A percentile compares a stretch with the other conserved stretches of the same genome.
These are phyloP conservation scores for Serendipita indica DNA, from an alignment of 768 basidiomycete species.

Conservation along the genomic window DNA sequence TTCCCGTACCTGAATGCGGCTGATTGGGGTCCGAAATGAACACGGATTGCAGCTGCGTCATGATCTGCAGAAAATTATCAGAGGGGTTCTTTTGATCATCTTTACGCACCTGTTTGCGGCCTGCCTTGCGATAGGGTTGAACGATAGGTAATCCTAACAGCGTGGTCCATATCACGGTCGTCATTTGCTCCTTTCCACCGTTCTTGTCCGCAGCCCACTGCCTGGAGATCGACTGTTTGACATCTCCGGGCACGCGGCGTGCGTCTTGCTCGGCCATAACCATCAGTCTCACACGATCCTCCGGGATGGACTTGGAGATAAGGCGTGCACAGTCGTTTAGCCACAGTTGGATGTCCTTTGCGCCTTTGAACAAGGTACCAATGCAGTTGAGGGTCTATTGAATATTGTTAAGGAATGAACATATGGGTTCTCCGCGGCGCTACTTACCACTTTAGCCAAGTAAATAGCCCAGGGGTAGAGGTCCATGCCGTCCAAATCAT, in stretches of 20 bases:
- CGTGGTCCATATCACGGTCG: constrained; percentile 90
- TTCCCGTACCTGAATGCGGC: constrained; percentile 43
- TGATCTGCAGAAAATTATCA: constrained; percentile 27
- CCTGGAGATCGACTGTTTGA: constrained; percentile 13
- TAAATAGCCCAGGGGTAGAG: constrained; percentile 64
- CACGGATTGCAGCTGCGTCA: constrained; percentile 72
- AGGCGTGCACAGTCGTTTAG: constrained; percentile 68
- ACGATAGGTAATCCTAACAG: constrained; percentile 90
- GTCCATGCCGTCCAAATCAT: constrained; percentile 56
- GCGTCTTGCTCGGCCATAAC: constrained; percentile 20
- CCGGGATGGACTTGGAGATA: constrained; percentile 75
- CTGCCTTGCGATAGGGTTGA: constrained; percentile 81
- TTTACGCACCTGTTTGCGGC: constrained; percentile 45
- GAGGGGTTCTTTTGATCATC: background rate
- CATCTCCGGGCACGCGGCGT: constrained; percentile 12
- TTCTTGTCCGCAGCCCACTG: constrained; percentile 23
- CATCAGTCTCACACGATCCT: constrained; percentile 42
- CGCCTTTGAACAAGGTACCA: constrained; percentile 85
- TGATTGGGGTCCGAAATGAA: constrained; percentile 77
- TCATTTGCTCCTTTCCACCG: constrained; percentile 81
- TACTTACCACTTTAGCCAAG: constrained; percentile 54
- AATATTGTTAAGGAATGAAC: background rate
- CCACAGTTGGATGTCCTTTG: constrained; percentile 84
- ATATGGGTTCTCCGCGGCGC: background rate
- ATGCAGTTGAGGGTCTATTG: constrained; percentile 59